Conservation (phyloP, 1,139 yeast genomes). For the Yamadazyma aaseri region DNA sequence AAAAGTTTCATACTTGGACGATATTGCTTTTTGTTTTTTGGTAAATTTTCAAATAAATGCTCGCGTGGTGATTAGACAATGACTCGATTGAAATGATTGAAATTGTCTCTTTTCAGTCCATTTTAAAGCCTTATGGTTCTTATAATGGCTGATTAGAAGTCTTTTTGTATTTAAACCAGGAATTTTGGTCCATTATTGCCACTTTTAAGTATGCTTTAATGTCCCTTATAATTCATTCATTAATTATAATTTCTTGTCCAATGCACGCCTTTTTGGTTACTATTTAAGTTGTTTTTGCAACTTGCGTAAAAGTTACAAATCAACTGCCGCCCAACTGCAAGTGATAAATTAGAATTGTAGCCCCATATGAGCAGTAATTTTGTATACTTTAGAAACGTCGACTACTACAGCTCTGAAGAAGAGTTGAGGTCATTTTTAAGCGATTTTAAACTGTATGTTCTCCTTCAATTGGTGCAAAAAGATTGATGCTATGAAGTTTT, state of each 20-base stretch:
- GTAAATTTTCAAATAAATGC: background rate
- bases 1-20: constrained; percentile 52
- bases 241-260: too few relatives aligned
- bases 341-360: background rate
- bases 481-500: background rate
- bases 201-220: too few relatives aligned
- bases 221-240: too few relatives aligned
- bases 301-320: background rate
- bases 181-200: too few relatives aligned
- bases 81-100: too few relatives aligned
- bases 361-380: constrained; percentile 4
- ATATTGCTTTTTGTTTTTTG: too few relatives aligned
- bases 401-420: constrained; percentile 43
- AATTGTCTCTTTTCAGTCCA: too few relatives aligned
- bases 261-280: too few relatives aligned
- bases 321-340: background rate
- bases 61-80: background rate
- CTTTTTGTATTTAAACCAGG: too few relatives aligned
- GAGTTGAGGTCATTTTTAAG: constrained; percentile 37
- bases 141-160: too few relatives aligned
- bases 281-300: constrained; percentile 1
- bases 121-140: too few relatives aligned
- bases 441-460: constrained; percentile 19
- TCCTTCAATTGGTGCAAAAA: too few relatives aligned
- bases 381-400: constrained; percentile 36